Conservation (phyloP, 176 grass and related monocot species). For the Phyllostachys edulis region DNA sequence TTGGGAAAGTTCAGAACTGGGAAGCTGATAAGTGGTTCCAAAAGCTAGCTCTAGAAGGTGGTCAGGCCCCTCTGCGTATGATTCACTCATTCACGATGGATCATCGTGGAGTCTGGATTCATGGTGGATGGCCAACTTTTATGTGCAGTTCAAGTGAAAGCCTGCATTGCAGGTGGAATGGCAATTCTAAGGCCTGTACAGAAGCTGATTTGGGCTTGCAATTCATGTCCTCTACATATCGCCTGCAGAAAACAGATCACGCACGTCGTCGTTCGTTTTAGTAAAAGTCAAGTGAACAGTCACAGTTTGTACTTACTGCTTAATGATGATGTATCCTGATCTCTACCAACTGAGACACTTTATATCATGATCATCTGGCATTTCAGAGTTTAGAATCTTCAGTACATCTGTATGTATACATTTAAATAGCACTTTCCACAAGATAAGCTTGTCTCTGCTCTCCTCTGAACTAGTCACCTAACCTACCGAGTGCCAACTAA, state of each 20-base stretch:
- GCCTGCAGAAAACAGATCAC: too few relatives aligned
- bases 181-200: neutral
- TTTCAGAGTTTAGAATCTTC: neutral
- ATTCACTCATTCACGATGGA: neutral
- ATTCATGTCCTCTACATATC: neutral
- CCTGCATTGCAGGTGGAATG: neutral
- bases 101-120: neutral
- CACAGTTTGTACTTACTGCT: neutral
- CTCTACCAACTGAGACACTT: neutral
- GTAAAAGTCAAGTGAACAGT: neutral
- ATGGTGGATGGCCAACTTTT: neutral
- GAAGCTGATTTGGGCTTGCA: neutral
- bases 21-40: neutral
- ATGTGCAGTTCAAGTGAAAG: neutral
- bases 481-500: slow-evolving; percentile 36
- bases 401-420: neutral
- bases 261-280: neutral
- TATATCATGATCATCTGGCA: neutral
- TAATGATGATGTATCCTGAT: slow-evolving; percentile 16
- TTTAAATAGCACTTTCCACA: neutral
- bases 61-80: neutral
- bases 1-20: neutral
- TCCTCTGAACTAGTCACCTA: neutral
- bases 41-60: neutral
- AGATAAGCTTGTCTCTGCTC: slow-evolving; percentile 20